Evolutionary conservation across 2,329 filamentous ascomycete genomes (phyloP), one percentile per base, ranked within the genome.

Genomic region (Sphaerulina musiva): DNA sequence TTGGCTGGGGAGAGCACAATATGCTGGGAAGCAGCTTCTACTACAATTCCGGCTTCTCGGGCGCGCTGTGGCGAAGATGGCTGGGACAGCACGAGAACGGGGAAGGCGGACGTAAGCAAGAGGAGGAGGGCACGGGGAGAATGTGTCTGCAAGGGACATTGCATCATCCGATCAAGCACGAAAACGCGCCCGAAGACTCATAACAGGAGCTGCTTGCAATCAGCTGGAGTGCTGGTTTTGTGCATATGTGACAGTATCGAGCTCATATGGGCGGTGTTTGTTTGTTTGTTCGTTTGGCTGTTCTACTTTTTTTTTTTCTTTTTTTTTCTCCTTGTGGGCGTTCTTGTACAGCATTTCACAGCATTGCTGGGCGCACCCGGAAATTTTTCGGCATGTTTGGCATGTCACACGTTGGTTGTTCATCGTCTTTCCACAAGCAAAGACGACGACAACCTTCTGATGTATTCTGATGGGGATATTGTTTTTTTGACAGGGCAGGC

Each of bases 1-100:
- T 78, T 53, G 76, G 75, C 40, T 76, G 74, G 74, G 75, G 75
- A 26, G 75, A 78, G 63, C 74, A 78, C 66, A 78, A 78, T 59
- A 69, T 76, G 62, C 69, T 77, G 6, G 76, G 75, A 52, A 74
- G 71, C 64, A 74, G 69, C 59, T 78, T 77, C 62, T 78, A 78
- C 69, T 78, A 77, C 67, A 77, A 78, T 59, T 70, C 72, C 12
- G 74, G 69, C 17, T 78, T 78, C 58, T 71, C 70, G 3, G 73
- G 73, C 9, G 71, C 73, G 47, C 69, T 76, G 47, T 78, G 75
- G 75, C 66, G 75, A 57, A 62, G 76, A 58, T 78, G 76, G 75
- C 69, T 78, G 11, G 76, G 76, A 51, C 72, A 74, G 26, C 62
- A 65, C 46, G 76, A 78, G 60, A 74, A 76, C 48, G 64, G 66